A percentile compares a stretch with the other conserved stretches of the same genome.
Evolutionary conservation across 345 rosid genomes (phyloP).

Genomic region (Aethionema arabicum): DNA sequence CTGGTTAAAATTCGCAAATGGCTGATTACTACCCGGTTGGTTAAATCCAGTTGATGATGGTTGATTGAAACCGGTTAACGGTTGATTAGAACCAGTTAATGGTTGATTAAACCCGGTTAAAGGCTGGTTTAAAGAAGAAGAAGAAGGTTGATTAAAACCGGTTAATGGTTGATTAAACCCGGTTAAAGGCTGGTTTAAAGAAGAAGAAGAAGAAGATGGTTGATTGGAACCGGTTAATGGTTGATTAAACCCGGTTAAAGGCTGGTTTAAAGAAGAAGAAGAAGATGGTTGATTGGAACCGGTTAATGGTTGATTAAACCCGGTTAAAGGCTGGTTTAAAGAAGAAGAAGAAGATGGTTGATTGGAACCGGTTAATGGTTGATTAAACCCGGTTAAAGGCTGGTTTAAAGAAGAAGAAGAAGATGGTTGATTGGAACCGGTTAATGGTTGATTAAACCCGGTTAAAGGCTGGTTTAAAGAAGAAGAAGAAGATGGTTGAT

Average conservation of each 20-base stretch:
- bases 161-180: slow-evolving; percentile 39
- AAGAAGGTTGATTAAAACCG: slow-evolving; percentile 41
- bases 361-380: too few relatives aligned
- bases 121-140: slow-evolving; percentile 43
- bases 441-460: slow-evolving; percentile 45
- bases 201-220: slow-evolving; percentile 30
- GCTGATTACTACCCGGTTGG: neutral
- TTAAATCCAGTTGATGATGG: too few relatives aligned
- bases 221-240: slow-evolving; percentile 41
- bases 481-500: slow-evolving; percentile 37
- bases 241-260: slow-evolving; percentile 42
- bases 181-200: neutral
- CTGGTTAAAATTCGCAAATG: slow-evolving; percentile 30
- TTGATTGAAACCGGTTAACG: neutral
- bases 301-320: slow-evolving; percentile 37
- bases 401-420: slow-evolving; percentile 21
- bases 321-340: neutral
- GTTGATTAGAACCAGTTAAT: slow-evolving; percentile 39
- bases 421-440: slow-evolving; percentile 38
- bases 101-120: slow-evolving; percentile 44
- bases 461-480: slow-evolving; percentile 42
- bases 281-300: too few relatives aligned
- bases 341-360: too few relatives aligned
- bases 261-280: slow-evolving; percentile 46
- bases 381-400: too few relatives aligned